Evolutionary conservation across 345 rosid genomes (phyloP), one percentile per base, ranked within the genome.

Genomic region (Nasturtium officinale): DNA sequence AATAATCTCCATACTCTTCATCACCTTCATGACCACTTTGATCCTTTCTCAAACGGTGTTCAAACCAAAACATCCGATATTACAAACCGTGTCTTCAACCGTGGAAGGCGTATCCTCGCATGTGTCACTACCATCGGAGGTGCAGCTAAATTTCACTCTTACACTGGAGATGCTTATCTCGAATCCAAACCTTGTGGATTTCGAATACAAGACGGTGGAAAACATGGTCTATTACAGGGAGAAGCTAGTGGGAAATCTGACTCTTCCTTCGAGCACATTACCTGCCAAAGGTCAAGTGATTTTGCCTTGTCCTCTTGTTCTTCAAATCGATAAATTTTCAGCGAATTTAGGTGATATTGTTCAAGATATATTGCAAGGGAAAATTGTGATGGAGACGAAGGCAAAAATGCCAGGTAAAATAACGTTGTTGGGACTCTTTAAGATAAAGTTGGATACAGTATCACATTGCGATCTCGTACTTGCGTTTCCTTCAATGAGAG

Each of bases 391-490:
- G 48, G 85, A 82, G 65, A 74, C 85, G 7, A 51, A 57, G 0
- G 72, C 89, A 4, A 60, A 26, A n/a, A 81, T 90, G 72, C 89
- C 92, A 0, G 90, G 96, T 0, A 76, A 77, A 65, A 75, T 85
- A 18, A 83, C 64, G 3, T 42, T 86, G 43, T 61, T 85, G 69
- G 81, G 83, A 47, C 52, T 85, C 10, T 43, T 84, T 71, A 85
- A 80, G 67, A 71, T 42, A 69, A 85, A 81, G 21, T 51, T 74
- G 25, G 58, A 78, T 11, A 66, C 85, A 16, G 18, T 68, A 28
- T 82, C 87, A 23, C 75, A 59, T 16, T 87, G 92, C 37, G 75
- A n/a, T 9, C 77, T 86, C 16, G 62, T 67, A 0, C 26, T 86
- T 59, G 74, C 54, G 6, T 26, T 87, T 25, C 77, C 81, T 43